Conservation (phyloP, 345 rosid genomes). For the Xanthoceras sorbifolium region DNA sequence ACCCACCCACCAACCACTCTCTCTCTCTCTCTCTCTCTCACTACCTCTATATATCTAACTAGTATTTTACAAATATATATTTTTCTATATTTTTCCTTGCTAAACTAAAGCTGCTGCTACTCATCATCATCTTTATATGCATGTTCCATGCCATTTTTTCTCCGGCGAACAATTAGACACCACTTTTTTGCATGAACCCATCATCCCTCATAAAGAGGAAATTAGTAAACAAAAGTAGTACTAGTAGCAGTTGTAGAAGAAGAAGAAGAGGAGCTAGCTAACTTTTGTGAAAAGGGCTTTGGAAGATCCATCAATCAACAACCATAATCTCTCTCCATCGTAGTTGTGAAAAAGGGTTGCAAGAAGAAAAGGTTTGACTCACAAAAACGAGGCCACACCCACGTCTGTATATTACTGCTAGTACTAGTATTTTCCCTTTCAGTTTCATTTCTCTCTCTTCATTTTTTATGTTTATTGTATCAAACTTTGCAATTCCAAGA, state of each 20-base stretch:
- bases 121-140: slow-evolving; percentile 69
- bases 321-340: background rate
- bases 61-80: background rate
- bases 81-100: background rate
- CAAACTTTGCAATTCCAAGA: slow-evolving; percentile 39
- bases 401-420: slow-evolving; percentile 10
- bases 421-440: background rate
- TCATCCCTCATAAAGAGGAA: background rate
- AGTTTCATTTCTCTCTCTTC: background rate
- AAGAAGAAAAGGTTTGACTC: slow-evolving; percentile 39
- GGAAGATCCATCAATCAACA: slow-evolving; percentile 7
- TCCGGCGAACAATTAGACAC: slow-evolving; percentile 39
- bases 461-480: slow-evolving; percentile 22
- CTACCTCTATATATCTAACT: background rate
- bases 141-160: slow-evolving; percentile 39
- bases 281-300: background rate
- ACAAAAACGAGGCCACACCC: slow-evolving; percentile 36
- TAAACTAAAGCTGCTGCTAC: slow-evolving; percentile 18
- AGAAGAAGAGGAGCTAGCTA: background rate
- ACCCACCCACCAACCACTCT: slow-evolving; percentile 15
- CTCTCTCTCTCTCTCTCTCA: background rate
- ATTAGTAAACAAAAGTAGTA: background rate
- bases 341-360: background rate
- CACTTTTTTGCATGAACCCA: slow-evolving; percentile 44
- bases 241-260: background rate